Percentiles rank a stretch among this genome's conserved stretches.
phyloP scores from a whole-genome alignment of 1,284 basidiomycete species.

The Papiliotrema flavescens region DNA sequence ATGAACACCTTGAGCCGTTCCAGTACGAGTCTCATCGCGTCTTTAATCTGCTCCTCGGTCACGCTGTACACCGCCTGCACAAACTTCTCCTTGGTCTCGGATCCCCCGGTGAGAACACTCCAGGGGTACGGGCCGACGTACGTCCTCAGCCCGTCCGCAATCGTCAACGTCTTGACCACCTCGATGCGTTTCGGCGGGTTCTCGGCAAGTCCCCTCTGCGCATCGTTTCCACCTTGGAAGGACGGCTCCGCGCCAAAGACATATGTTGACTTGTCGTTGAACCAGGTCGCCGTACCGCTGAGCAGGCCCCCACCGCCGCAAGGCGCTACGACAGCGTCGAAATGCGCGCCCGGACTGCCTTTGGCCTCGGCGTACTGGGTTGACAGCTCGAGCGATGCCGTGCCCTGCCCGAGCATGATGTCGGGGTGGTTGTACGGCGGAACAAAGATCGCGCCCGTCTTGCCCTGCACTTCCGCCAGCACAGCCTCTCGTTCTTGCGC shows the following conservation, averaged over 20 bases:
- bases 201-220: constrained; percentile 12
- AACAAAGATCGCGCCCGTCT: constrained; percentile 22
- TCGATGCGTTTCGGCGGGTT: constrained; percentile 17
- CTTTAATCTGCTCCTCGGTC: constrained; percentile 21
- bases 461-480: constrained; percentile 18
- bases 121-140: constrained; percentile 18
- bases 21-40: constrained; percentile 17
- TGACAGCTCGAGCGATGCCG: constrained; percentile 22
- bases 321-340: constrained; percentile 16
- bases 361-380: constrained; percentile 11
- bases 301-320: constrained; percentile 27
- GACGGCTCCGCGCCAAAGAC: constrained; percentile 26
- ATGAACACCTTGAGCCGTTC: constrained; percentile 26
- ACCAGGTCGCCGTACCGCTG: constrained; percentile 21
- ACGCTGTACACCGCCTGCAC: constrained; percentile 18
- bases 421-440: constrained; percentile 34
- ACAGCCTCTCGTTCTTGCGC: constrained; percentile 22
- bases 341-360: not conserved
- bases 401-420: constrained; percentile 31
- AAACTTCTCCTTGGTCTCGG: constrained; percentile 10
- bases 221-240: constrained; percentile 21
- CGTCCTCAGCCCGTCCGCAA: constrained; percentile 23
- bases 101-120: constrained; percentile 15
- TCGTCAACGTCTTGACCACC: constrained; percentile 21
- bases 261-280: constrained; percentile 14